Base-by-base conservation (phyloP, 2,329 filamentous ascomycete genomes). In the Trichoderma atroviride region DNA sequence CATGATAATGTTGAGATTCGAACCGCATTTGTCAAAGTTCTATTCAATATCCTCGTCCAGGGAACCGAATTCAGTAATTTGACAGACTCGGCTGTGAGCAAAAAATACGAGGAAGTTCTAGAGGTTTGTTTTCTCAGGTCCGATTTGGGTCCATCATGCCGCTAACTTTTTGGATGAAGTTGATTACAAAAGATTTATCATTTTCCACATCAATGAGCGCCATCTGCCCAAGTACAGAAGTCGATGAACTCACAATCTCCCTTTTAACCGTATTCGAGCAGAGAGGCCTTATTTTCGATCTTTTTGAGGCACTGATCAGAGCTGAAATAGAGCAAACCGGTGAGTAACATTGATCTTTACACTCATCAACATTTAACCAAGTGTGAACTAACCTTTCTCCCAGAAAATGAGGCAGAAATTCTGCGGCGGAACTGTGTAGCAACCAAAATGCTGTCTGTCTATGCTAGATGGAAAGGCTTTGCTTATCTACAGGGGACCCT, bases 391-490 rank as follows among this genome's bases (percentile, higher is more conserved):
- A 76, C 19, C 1, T 47, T 0, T 3, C 4, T 13, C 47, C 19
- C 43, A 84, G 89, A 91, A 75, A 91, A 89, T 66, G 89, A 91
- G 74, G 85, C 89, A 1, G 89, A 92, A 74, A 83, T 92, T 27
- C 78, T 92, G 13, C 84, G 89, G n/a, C 83, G 89, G 61, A 90
- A 89, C 37, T 91, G 88, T 72, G 89, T 92, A 1, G 87, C 88
- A n/a, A 91, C 89, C 1, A 92, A 91, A 76, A 90, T 91, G 85
- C 82, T 92, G 2, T 91, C 89, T 0, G 84, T 91, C 9, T 92
- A 91, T 73, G 89, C 89, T 5, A 91, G 90, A 74, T 92, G 89
- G 89, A 91, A 91, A 78, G 89, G 89, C 14, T 81, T 84, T 19
- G 77, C 83, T 4, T 92, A 92, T 74, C 83, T 92, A 43, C 87